Base-by-base conservation (phyloP, 176 grass and related monocot genomes). In the Oryza nivara region DNA sequence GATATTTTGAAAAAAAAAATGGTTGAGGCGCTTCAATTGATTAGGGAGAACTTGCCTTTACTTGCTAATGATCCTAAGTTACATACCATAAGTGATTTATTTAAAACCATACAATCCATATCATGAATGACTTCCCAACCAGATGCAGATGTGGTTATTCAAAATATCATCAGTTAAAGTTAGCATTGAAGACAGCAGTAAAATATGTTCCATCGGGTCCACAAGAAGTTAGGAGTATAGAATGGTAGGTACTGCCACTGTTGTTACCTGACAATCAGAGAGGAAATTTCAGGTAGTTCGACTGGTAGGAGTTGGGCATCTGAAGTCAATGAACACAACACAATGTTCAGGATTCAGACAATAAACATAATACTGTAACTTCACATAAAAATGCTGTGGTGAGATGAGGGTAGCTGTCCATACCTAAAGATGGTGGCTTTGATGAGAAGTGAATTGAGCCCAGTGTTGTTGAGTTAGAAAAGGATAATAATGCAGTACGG, bases 361-460 rank as follows among this genome's bases (percentile, higher is more conserved):
- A 72, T 72, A 15, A 73, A 70, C 11, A 67, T 6, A 66, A 46
- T 6, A 2, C 66, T 34, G 77, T 77, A 66, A 15, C 13, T 56
- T 84, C 40, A 52, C 35, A 85, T 44, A 63, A 81, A 71, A 67
- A 6, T 43, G 79, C 20, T 76, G 36, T 28, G 73, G 36, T 49
- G 7, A 80, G 60, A 16, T 67, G 63, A 68, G 34, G 70, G 35
- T 34, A 22, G 11, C 19, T 60, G 56, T n/a, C 1, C 56, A 85
- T 93, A 98, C 96, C 93, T 83, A 98, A 76, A 47, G 92, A 90
- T 89, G 93, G 96, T 77, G 96, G 89, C 80, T 83, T 95, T 74
- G 96, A 90, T 87, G 93, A 82, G 82, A 98, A 93, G 77, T 98
- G 92, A 90, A 98, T 67, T 86, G 93, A 95, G 81, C 89, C 96